Evolutionary conservation across 2,329 filamentous ascomycete genomes (phyloP), one percentile per base, ranked within the genome.

Genomic region (Ilyonectria robusta): DNA sequence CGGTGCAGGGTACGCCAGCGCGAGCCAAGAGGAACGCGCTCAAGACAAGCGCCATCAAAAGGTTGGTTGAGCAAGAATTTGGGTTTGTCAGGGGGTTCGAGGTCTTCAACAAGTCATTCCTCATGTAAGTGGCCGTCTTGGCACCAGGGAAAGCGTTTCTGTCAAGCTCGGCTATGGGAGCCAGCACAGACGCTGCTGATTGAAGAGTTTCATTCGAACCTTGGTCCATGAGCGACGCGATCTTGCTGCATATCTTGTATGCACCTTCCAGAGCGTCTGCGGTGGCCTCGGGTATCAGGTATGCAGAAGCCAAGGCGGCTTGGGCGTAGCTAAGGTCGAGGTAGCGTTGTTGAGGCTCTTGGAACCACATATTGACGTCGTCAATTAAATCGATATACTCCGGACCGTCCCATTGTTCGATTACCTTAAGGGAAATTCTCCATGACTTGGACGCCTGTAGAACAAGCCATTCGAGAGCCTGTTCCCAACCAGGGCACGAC

Each of bases 371-470:
- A 2, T 83, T 83, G 8, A 86, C 85, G 70, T 86, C 88, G 13
- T 87, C 88, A 4, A 90, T 91, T 5, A 94, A 78, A 70, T 94
- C 91, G 53, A 92, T 85, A 75, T 95, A 93, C 7, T 83, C 83
- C 0, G 92, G 92, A 0, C 93, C 93, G 72, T 91, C 89, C 93
- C 93, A 95, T 70, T 92, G 87, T 67, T 90, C 87, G 37, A 94
- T 82, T 8, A 87, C 89, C 55, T 85, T 84, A 35, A 90, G 84
- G n/a, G 89, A 87, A n/a, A 90, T 82, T 29, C 79, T 82, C 85
- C 93, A 92, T 17, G 89, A 87, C 21, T 83, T 83, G 4, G 84
- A 82, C 1, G 92, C 89, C 67, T 89, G 88, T 3, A 81, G 76
- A 15, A 87, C 83, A 44, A 95, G 84, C 92, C 92, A 95, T 61